Percentiles rank a stretch among this genome's conserved stretches.
phyloP scores from a whole-genome alignment of 352 stramenopile species.

The Phytophthora tubulina region DNA sequence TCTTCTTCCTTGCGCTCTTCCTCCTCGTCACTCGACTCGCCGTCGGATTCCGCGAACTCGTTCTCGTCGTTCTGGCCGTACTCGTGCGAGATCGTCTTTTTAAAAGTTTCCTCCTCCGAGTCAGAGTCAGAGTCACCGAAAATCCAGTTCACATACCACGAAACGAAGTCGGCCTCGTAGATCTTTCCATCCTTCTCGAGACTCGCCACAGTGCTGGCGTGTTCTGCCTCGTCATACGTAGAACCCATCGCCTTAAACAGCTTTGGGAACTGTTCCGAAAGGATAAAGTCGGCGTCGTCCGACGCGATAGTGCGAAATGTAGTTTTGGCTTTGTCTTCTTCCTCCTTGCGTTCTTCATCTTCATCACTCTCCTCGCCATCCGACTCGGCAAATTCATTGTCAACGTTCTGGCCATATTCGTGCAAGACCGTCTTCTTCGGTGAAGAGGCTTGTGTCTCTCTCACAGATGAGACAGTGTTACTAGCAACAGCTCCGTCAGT shows the following conservation, averaged over 20 bases:
- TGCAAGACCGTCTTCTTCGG: slow-evolving; percentile 19
- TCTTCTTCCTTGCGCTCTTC: slow-evolving; percentile 75
- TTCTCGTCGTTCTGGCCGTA: slow-evolving; percentile 80
- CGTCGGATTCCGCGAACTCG: slow-evolving; percentile 58
- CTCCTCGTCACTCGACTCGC: slow-evolving; percentile 70
- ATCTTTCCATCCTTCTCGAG: slow-evolving; percentile 63
- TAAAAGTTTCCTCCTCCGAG: slow-evolving; percentile 34
- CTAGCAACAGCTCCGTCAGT: no score
- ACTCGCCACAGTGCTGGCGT: slow-evolving; percentile 45
- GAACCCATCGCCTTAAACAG: slow-evolving; percentile 69
- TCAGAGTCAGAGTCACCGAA: slow-evolving; percentile 61
- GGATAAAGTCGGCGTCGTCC: slow-evolving; percentile 43
- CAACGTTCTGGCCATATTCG: slow-evolving; percentile 69
- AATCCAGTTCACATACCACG: slow-evolving; percentile 75
- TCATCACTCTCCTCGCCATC: slow-evolving; percentile 67
- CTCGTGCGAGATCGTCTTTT: slow-evolving; percentile 27
- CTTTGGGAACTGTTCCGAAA: slow-evolving; percentile 53
- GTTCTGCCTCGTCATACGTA: slow-evolving; percentile 69
- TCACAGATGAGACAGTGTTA: no score
- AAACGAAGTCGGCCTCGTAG: slow-evolving; percentile 61
- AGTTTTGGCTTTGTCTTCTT: slow-evolving; percentile 56
- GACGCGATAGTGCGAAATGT: slow-evolving; percentile 55
- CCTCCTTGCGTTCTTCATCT: slow-evolving; percentile 72
- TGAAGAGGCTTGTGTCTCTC: background rate
- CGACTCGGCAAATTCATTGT: slow-evolving; percentile 66